These are phyloP conservation scores for Themeda triandra DNA, from an alignment of 176 grass and related monocot species.

Conservation along the genomic window DNA sequence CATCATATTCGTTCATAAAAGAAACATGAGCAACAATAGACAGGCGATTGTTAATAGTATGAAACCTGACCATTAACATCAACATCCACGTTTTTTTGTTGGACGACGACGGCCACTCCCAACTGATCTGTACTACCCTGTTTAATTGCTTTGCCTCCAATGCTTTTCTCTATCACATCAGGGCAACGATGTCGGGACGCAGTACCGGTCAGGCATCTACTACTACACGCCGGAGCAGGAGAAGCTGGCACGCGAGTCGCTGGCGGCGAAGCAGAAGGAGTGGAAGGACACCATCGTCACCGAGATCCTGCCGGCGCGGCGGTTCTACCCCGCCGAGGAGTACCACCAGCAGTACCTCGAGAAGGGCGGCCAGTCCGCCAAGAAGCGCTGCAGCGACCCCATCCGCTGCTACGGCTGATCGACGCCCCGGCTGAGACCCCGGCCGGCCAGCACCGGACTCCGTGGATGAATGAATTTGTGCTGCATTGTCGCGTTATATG, in stretches of 20 bases:
- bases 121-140: background rate
- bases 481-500: too few relatives aligned
- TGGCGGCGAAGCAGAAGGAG: slow-evolving; percentile 60
- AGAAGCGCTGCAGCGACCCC: slow-evolving; percentile 75
- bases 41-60: background rate
- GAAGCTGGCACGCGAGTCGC: slow-evolving; percentile 44
- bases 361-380: slow-evolving; percentile 83
- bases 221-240: slow-evolving; percentile 86
- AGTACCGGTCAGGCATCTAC: slow-evolving; percentile 97
- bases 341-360: slow-evolving; percentile 92
- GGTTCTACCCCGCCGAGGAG: slow-evolving; percentile 75
- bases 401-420: slow-evolving; percentile 87
- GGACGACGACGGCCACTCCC: background rate
- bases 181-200: slow-evolving; percentile 89
- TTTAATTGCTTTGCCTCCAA: background rate
- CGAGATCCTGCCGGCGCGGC: slow-evolving; percentile 71
- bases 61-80: background rate
- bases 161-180: background rate
- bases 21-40: background rate
- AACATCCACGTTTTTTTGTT: background rate
- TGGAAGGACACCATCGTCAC: slow-evolving; percentile 65
- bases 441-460: too few relatives aligned
- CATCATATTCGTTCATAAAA: background rate
- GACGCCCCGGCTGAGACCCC: too few relatives aligned
- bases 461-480: too few relatives aligned